phyloP scores from a whole-genome alignment of 805 yeast species.

The Candida stauntonica region DNA sequence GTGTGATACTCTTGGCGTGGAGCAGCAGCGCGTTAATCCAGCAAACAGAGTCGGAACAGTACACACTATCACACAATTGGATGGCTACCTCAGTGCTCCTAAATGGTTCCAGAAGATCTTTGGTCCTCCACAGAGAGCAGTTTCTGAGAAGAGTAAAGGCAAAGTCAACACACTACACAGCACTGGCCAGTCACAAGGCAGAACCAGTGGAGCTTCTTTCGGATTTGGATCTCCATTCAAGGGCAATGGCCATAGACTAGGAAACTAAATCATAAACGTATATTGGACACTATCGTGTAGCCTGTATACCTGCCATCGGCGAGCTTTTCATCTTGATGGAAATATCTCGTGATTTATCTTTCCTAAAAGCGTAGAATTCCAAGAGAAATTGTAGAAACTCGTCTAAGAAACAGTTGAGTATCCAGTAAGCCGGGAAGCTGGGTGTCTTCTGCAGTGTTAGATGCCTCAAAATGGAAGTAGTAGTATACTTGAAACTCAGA shows the following conservation, averaged over 20 bases:
- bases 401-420: constrained; percentile 19
- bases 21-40: constrained; percentile 20
- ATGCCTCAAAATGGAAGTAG: constrained; percentile 15
- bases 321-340: not conserved
- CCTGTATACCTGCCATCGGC: too few species aligned
- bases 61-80: constrained; percentile 32
- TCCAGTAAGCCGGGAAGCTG: constrained; percentile 22
- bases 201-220: constrained; percentile 14
- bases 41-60: constrained; percentile 31
- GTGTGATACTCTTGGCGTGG: constrained; percentile 20
- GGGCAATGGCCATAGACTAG: constrained; percentile 38
- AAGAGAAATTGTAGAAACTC: constrained; percentile 18
- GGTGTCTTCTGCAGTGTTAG: constrained; percentile 7
- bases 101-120: constrained; percentile 33
- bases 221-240: constrained; percentile 23
- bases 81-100: constrained; percentile 57
- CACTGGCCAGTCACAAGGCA: not conserved
- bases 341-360: constrained; percentile 3
- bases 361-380: constrained; percentile 17
- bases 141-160: not conserved
- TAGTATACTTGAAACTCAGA: constrained; percentile 15
- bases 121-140: constrained; percentile 11
- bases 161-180: constrained; percentile 11
- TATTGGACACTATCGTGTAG: too few species aligned
- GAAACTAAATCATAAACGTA: constrained; percentile 13